Evolutionary conservation across 371 early-diverging fungal genomes (phyloP), one percentile per base, ranked within the genome.

Genomic region (Coemansia sp.): DNA sequence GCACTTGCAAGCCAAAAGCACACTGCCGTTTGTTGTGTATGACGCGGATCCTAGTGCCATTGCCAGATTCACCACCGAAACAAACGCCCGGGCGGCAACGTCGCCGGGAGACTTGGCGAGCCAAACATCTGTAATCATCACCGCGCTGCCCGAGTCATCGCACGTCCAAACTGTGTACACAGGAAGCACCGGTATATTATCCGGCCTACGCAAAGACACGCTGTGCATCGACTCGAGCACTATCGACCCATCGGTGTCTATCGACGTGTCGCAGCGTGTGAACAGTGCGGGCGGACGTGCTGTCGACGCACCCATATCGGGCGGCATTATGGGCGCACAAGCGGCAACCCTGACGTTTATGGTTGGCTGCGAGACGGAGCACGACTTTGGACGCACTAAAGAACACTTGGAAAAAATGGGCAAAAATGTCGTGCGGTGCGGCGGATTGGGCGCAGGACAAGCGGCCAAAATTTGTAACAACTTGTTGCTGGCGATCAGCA

Each of bases 381-480:
- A 69, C 1, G 86, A 81, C 27, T 92, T 93, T 76, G 86, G 88
- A 4, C 42, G 67, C 4, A 90, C 87, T 21, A 88, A 89, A 64
- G 85, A 87, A 10, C 78, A 86, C 22, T 77, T 98, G 56, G 71
- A 76, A 34, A 71, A 80, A 57, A 98, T 98, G 99, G 99, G 97
- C 34, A 90, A 91, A 74, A 95, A 93, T 70, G 90, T 95, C 61
- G 87, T 95, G n/a, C 85, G 90, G 71, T 97, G 98, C 82, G 99
- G 97, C 16, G 79, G 67, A 14, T 81, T 85, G 70, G 98, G 98
- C 5, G 87, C 86, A 21, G 99, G 99, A 2, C 95, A 94, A 71
- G 90, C 92, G 2, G 97, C 95, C 59, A 98, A 98, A 80, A 89
- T 97, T 45, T 95, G 96, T 83, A 98, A 98, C 84, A 98, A 98